Percentiles rank a stretch among this genome's conserved stretches.
Evolutionary conservation across 805 yeast species (phyloP).

Genomic region (Candida yuanshanica): DNA sequence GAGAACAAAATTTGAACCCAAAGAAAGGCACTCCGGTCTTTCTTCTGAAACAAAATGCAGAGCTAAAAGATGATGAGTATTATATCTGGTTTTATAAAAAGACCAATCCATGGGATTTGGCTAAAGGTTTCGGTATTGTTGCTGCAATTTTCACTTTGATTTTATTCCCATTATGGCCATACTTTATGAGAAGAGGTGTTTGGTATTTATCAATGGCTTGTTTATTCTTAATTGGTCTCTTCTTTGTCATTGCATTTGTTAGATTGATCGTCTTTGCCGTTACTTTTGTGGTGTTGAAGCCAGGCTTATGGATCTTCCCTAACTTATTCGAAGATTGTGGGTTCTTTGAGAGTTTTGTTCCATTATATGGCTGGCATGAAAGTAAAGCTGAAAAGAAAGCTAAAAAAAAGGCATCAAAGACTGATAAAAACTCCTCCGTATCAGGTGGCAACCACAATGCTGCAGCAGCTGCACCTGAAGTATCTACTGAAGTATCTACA

Average conservation of each 20-base stretch:
- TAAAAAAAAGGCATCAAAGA: conserved; percentile 14
- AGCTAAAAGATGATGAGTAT: conserved; percentile 60
- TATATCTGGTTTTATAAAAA: conserved; percentile 80
- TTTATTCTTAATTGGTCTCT: conserved; percentile 65
- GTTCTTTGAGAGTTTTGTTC: conserved; percentile 84
- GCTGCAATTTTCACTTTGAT: conserved; percentile 63
- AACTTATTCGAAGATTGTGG: conserved; percentile 95
- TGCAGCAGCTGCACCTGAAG: conserved; percentile 2
- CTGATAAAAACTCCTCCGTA: conserved; percentile 2
- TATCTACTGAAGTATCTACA: conserved; percentile 3
- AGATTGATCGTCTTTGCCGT: conserved; percentile 65
- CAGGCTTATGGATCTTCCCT: conserved; percentile 95
- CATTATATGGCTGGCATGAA: conserved; percentile 54
- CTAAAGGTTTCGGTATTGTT: conserved; percentile 35
- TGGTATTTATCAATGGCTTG: conserved; percentile 83
- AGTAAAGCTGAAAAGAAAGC: conserved; percentile 25
- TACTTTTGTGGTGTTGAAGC: conserved; percentile 50
- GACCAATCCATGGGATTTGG: conserved; percentile 42
- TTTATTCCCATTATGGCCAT: conserved; percentile 94
- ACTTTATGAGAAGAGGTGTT: conserved; percentile 79
- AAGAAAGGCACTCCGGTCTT: conserved; percentile 61
- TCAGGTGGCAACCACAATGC: too few species aligned
- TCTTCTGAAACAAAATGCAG: conserved; percentile 49
- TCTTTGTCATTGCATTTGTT: conserved; percentile 74
- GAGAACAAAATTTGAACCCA: conserved; percentile 55